Conservation (phyloP, 202 grass and related monocot genomes). For the Carex arenaria region DNA sequence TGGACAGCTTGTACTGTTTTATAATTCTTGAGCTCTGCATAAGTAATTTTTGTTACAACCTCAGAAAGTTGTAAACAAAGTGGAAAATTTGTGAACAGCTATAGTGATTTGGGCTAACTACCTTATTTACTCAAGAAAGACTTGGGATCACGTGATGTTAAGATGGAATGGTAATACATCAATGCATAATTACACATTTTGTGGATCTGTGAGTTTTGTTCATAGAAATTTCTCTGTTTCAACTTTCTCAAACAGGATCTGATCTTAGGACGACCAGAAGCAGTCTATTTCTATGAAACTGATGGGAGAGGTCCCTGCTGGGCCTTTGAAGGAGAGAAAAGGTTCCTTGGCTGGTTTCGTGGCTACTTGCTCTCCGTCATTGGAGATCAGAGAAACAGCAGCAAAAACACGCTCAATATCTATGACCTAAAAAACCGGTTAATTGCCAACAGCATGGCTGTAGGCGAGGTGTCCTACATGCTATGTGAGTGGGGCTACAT, state of each 20-base stretch:
- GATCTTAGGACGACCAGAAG: slow-evolving; percentile 86
- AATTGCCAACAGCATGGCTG: slow-evolving; percentile 77
- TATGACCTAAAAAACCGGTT: slow-evolving; percentile 94
- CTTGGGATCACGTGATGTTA: not conserved
- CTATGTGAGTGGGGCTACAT: slow-evolving; percentile 90
- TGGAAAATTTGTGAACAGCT: not conserved
- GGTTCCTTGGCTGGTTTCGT: slow-evolving; percentile 90
- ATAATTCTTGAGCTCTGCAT: not conserved
- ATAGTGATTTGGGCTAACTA: not conserved
- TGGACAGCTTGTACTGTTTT: not conserved
- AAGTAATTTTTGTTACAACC: not conserved
- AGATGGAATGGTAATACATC: not conserved
- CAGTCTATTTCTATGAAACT: slow-evolving; percentile 95
- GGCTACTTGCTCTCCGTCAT: slow-evolving; percentile 88
- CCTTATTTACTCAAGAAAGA: not conserved
- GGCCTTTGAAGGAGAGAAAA: slow-evolving; percentile 97
- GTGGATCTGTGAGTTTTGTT: not conserved
- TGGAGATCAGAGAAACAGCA: slow-evolving; percentile 60
- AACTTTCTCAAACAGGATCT: slow-evolving; percentile 57
- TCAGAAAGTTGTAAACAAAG: not conserved
- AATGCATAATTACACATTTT: slow-evolving; percentile 7
- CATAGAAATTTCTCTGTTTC: not conserved
- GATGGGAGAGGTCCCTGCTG: slow-evolving; percentile 95
- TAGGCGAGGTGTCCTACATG: slow-evolving; percentile 77
- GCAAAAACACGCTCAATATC: slow-evolving; percentile 65